A percentile compares a stretch with the other conserved stretches of the same genome.
Evolutionary conservation across 2,329 filamentous ascomycete species (phyloP).

Genomic region (Curvularia verruculosa): DNA sequence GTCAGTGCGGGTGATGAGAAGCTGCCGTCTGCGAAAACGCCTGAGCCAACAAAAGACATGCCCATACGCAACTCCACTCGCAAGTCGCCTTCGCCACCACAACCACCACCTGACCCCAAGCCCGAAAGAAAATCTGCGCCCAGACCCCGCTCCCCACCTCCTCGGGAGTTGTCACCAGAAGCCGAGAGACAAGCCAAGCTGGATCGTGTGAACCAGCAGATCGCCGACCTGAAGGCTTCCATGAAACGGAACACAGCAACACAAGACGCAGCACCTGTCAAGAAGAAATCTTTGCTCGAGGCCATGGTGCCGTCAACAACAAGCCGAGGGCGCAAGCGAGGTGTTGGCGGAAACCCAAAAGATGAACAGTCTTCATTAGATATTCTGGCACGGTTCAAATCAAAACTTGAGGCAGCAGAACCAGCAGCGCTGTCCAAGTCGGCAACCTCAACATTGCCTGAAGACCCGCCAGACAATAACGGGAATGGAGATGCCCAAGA

Average conservation of each 20-base stretch:
- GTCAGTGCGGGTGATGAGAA: constrained; percentile 56
- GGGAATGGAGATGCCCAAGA: constrained; percentile 25
- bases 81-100: constrained; percentile 32
- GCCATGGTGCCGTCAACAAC: constrained; percentile 76
- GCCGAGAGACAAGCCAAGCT: constrained; percentile 54
- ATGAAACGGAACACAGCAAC: constrained; percentile 69
- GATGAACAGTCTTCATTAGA: constrained; percentile 64
- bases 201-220: constrained; percentile 77
- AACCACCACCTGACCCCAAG: constrained; percentile 33
- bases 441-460: constrained; percentile 26
- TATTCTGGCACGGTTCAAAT: constrained; percentile 78
- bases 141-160: constrained; percentile 33
- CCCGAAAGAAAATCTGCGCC: constrained; percentile 20
- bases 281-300: constrained; percentile 69
- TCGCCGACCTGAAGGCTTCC: constrained; percentile 78
- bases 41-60: constrained; percentile 34
- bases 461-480: constrained; percentile 23
- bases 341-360: constrained; percentile 60
- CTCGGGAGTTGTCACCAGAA: constrained; percentile 50
- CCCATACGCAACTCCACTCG: constrained; percentile 41
- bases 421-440: constrained; percentile 49
- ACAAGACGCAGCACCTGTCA: constrained; percentile 46
- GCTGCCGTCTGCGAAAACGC: constrained; percentile 48
- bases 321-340: constrained; percentile 72
- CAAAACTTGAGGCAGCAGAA: constrained; percentile 64